Evolutionary conservation across 441 rosid species (phyloP), one percentile per base, ranked within the genome.

Genomic region (Gossypium schwendimanii): DNA sequence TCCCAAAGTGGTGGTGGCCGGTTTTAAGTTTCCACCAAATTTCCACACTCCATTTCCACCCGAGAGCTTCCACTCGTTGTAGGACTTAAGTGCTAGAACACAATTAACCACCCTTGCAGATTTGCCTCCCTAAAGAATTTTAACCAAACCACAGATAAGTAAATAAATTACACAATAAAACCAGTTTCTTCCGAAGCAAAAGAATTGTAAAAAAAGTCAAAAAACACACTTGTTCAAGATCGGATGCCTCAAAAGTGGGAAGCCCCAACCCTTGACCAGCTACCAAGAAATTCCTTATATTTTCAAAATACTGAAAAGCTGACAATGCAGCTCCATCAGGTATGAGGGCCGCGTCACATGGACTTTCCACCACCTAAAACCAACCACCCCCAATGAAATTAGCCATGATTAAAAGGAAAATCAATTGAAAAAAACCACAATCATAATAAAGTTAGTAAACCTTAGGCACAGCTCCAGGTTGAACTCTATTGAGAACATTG

Each of bases 311-410:
- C 83, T 94, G 99, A 82, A 86, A 94, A 15, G 93, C 98, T 3
- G 98, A 90, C 76, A 94, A 82, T 24, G 98, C 96, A 0, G 98
- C 99, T 80, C 99, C 98, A 83, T 91, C 97, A 2, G 96, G 90
- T 54, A 89, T 87, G 45, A 85, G 85, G 70, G 84, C 76, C 67
- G 94, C 90, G 80, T 94, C 99, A 74, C 90, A 77, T 8, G 97
- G 94, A 79, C 91, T 80, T 83, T 92, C 98, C 71, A 94, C 97
- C 21, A 94, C 93, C 97, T 94, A 75, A 72, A 61, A 10, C 39
- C 75, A 44, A 24, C 12, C 15, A 44, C 0, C 59, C 44, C 14
- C 47, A 47, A 60, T 53, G 33, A 21, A 3, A 17, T 21, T 12
- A 58, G 45, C 31, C 9, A 28, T 20, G 31, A 53, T 36, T 9